These are phyloP conservation scores for Herpomyces periplanetae DNA, from an alignment of 2,329 filamentous ascomycete species.

Conservation along the genomic window DNA sequence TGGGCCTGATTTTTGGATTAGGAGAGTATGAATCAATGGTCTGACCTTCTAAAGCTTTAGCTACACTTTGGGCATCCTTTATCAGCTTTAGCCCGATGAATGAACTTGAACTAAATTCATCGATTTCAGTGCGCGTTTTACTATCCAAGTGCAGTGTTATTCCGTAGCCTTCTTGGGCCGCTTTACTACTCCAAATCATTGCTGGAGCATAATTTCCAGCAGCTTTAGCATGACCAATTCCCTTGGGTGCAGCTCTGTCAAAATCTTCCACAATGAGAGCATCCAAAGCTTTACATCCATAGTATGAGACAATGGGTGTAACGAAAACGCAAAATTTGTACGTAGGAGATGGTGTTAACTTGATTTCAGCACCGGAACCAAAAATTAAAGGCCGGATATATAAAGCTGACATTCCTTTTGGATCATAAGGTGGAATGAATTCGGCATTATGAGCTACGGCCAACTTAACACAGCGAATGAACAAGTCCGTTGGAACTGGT, in stretches of 20 bases:
- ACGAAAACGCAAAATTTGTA: constrained; percentile 74
- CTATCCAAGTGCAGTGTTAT: constrained; percentile 83
- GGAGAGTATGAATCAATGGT: no score
- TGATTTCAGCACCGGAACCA: constrained; percentile 51
- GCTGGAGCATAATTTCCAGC: constrained; percentile 90
- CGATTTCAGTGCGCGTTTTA: constrained; percentile 39
- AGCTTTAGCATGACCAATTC: constrained; percentile 64
- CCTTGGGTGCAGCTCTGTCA: constrained; percentile 63
- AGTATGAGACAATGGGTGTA: constrained; percentile 68
- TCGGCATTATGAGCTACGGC: constrained; percentile 62
- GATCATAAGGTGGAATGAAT: constrained; percentile 58
- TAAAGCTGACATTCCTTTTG: constrained; percentile 58
- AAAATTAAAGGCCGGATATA: constrained; percentile 70
- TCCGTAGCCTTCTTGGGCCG: constrained; percentile 37
- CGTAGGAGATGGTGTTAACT: constrained; percentile 50
- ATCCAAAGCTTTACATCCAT: constrained; percentile 54
- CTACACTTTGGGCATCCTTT: constrained; percentile 14
- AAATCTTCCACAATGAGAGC: constrained; percentile 68
- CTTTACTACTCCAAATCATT: constrained; percentile 45
- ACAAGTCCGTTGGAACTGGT: constrained; percentile 30
- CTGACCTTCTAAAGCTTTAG: constrained; percentile 17
- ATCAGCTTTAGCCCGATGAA: constrained; percentile 54
- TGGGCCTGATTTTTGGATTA: no score
- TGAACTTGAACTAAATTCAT: constrained; percentile 79
- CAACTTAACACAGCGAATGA: constrained; percentile 31